These are phyloP conservation scores for Sphagnum tenellum DNA, from an alignment of 225 moss, liverwort and hornwort species.

Conservation along the genomic window DNA sequence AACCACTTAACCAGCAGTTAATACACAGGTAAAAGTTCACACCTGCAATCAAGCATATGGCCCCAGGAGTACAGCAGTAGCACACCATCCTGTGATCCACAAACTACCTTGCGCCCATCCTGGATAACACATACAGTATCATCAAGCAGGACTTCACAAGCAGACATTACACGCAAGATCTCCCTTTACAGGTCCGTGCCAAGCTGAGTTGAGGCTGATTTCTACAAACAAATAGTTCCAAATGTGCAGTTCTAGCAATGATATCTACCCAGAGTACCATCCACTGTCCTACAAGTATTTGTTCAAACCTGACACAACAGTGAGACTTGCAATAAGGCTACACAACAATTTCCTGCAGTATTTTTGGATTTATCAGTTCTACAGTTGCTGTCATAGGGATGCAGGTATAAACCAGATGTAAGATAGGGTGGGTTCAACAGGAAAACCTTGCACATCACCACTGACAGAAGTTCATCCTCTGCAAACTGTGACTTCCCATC, in stretches of 20 bases:
- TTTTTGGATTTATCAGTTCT: background rate
- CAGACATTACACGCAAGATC: background rate
- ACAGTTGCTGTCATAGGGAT: background rate
- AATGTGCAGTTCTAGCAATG: too few species aligned
- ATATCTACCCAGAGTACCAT: too few species aligned
- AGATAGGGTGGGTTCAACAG: background rate
- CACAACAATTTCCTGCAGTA: too few species aligned
- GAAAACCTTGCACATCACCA: conserved; percentile 66
- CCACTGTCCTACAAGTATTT: too few species aligned
- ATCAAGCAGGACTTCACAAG: background rate
- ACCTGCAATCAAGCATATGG: conserved; percentile 84
- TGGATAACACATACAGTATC: conserved; percentile 8
- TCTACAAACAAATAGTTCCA: too few species aligned
- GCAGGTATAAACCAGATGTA: too few species aligned
- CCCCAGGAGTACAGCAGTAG: conserved; percentile 89
- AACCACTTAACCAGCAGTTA: too few species aligned
- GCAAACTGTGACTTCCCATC: conserved; percentile 77
- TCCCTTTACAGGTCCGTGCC: too few species aligned
- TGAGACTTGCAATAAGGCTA: too few species aligned
- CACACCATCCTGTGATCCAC: conserved; percentile 85
- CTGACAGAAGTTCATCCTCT: conserved; percentile 86
- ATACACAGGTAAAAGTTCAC: background rate
- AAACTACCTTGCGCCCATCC: conserved; percentile 78
- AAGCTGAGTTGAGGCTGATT: too few species aligned
- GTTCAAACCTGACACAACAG: too few species aligned